These are phyloP conservation scores for Hirsutella minnesotensis DNA, from an alignment of 2,329 filamentous ascomycete species.

Conservation along the genomic window DNA sequence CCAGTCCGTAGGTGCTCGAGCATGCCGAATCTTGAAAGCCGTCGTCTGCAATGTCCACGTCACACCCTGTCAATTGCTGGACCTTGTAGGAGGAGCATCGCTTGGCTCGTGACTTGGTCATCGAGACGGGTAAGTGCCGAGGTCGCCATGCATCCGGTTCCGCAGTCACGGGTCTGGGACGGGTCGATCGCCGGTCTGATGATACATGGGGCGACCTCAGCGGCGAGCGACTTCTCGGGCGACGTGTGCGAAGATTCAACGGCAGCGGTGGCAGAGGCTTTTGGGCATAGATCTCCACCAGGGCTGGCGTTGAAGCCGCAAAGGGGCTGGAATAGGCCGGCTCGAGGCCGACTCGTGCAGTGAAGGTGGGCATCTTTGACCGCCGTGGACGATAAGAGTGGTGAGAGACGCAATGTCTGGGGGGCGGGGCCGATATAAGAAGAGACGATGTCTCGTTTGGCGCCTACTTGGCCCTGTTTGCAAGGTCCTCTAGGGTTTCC, in stretches of 20 bases:
- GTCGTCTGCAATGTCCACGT: conserved; percentile 17
- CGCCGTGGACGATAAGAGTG: neutral
- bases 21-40: conserved; percentile 3
- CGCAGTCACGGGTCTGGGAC: neutral
- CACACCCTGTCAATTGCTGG: conserved; percentile 28
- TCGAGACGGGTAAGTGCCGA: neutral
- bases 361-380: neutral
- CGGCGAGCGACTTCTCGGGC: neutral
- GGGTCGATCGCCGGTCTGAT: neutral
- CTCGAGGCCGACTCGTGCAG: neutral
- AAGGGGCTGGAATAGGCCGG: neutral
- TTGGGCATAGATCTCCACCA: conserved; percentile 8
- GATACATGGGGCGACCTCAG: neutral
- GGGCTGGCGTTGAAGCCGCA: conserved; percentile 3
- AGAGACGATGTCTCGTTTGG: no score
- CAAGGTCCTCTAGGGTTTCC: no score
- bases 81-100: conserved; percentile 25
- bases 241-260: neutral
- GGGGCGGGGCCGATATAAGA: neutral
- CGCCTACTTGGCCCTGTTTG: no score
- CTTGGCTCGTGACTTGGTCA: conserved; percentile 6
- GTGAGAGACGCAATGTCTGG: neutral
- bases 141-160: neutral
- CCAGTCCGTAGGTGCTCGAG: conserved; percentile 1
- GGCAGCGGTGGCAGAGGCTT: conserved; percentile 11